Percentiles rank a stretch among this genome's conserved stretches.
Conservation (phyloP, 2,329 filamentous ascomycete genomes). For the Pseudogymnoascus sp. region DNA sequence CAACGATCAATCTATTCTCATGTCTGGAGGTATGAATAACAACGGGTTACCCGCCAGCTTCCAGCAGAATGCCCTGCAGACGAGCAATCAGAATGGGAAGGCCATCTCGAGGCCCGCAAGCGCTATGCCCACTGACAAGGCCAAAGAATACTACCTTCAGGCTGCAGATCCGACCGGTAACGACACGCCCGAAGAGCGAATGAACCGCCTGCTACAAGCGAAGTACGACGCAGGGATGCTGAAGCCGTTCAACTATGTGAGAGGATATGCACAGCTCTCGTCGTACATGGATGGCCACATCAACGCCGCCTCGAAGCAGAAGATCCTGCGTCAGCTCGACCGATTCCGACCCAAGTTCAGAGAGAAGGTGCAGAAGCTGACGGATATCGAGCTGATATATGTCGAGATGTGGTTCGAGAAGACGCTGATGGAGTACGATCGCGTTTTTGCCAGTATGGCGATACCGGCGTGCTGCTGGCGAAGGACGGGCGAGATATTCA, state of each 20-base stretch:
- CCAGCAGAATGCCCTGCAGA: slow-evolving; percentile 26
- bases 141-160: slow-evolving; percentile 91
- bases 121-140: slow-evolving; percentile 48
- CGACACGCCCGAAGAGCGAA: slow-evolving; percentile 81
- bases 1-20: slow-evolving; percentile 43
- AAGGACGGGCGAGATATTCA: slow-evolving; percentile 91
- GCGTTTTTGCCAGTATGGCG: slow-evolving; percentile 97
- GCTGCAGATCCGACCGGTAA: slow-evolving; percentile 89
- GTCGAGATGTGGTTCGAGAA: slow-evolving; percentile 99
- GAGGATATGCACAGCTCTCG: slow-evolving; percentile 82
- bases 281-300: slow-evolving; percentile 89
- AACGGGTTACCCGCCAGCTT: slow-evolving; percentile 23
- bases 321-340: slow-evolving; percentile 85
- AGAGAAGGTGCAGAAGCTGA: slow-evolving; percentile 85
- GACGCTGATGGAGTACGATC: slow-evolving; percentile 94
- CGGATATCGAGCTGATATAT: slow-evolving; percentile 85
- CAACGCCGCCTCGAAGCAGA: slow-evolving; percentile 71
- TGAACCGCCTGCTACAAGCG: slow-evolving; percentile 86
- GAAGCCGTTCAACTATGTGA: slow-evolving; percentile 97
- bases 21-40: slow-evolving; percentile 40
- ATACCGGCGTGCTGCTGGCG: slow-evolving; percentile 97
- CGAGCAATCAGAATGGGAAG: slow-evolving; percentile 38
- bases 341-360: slow-evolving; percentile 92
- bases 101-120: slow-evolving; percentile 53
- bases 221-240: slow-evolving; percentile 94